phyloP scores from a whole-genome alignment of 2,329 filamentous ascomycete genomes.

The Trichophyton rubrum region DNA sequence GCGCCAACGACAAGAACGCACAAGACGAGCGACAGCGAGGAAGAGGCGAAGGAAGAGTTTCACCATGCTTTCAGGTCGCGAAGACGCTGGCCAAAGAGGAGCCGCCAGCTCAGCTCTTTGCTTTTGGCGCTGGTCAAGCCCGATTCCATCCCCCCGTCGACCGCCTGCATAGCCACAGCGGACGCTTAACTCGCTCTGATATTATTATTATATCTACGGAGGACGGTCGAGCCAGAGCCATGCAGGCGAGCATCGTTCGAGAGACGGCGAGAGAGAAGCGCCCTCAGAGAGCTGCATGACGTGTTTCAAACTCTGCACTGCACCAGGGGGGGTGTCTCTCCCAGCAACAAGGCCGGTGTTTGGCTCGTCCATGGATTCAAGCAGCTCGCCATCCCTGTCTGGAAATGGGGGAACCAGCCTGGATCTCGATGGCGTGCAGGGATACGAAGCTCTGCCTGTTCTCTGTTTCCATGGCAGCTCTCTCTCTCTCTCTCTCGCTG shows the following conservation, averaged over 20 bases:
- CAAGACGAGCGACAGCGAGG: background rate
- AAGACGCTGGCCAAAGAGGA: background rate
- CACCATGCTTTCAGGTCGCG: background rate
- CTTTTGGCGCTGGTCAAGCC: background rate
- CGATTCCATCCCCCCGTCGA: background rate
- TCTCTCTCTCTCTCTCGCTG: too few species aligned
- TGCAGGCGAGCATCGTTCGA: background rate
- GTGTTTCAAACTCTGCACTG: conserved; percentile 1
- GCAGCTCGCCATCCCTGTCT: background rate
- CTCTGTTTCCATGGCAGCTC: too few species aligned
- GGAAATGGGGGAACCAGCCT: background rate
- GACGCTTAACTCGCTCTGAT: background rate
- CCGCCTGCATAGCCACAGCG: background rate
- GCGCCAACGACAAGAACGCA: background rate
- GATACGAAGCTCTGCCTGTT: background rate
- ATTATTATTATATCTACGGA: too few species aligned
- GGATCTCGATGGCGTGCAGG: background rate
- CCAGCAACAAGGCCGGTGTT: background rate
- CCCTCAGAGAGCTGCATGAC: background rate
- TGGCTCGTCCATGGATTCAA: background rate
- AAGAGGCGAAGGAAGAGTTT: background rate
- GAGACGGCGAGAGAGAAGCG: background rate
- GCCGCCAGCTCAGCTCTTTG: background rate
- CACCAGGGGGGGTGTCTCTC: background rate
- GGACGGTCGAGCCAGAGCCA: too few species aligned